phyloP scores from a whole-genome alignment of 352 stramenopile genomes.

The Phytopythium oedochilum region DNA sequence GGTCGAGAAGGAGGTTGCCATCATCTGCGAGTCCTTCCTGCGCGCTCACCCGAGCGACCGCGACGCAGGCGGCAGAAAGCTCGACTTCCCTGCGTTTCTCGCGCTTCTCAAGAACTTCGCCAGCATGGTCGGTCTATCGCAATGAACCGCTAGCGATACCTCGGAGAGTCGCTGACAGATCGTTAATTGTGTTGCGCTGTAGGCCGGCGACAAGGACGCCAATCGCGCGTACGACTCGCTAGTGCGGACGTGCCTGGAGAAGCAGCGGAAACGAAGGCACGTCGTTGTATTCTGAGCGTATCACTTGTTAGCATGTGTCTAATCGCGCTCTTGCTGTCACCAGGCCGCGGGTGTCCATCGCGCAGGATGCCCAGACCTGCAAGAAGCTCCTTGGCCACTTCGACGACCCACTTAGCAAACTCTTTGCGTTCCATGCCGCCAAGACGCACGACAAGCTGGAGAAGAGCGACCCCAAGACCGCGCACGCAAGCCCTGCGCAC shows the following conservation, averaged over 20 bases:
- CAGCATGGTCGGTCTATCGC: too few species aligned
- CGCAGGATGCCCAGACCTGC: slow-evolving; percentile 62
- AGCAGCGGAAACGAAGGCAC: slow-evolving; percentile 52
- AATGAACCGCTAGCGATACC: slow-evolving; percentile 8
- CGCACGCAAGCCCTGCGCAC: slow-evolving; percentile 34
- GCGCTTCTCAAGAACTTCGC: slow-evolving; percentile 64
- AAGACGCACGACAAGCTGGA: slow-evolving; percentile 50
- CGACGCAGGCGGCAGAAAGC: slow-evolving; percentile 52
- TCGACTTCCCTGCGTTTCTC: slow-evolving; percentile 69
- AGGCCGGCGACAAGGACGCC: slow-evolving; percentile 53
- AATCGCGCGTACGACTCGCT: slow-evolving; percentile 57
- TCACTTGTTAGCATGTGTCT: too few species aligned
- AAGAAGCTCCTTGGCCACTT: slow-evolving; percentile 50
- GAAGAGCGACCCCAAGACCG: slow-evolving; percentile 59
- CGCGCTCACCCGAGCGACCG: slow-evolving; percentile 53
- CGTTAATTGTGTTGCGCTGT: slow-evolving; percentile 1
- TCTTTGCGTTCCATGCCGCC: slow-evolving; percentile 55
- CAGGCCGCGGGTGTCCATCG: slow-evolving; percentile 36
- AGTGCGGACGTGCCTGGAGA: slow-evolving; percentile 60
- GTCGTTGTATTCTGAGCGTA: too few species aligned
- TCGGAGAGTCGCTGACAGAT: neutral
- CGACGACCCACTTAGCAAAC: slow-evolving; percentile 56
- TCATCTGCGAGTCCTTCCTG: slow-evolving; percentile 71
- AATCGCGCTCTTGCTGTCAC: neutral
- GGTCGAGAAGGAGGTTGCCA: slow-evolving; percentile 67